A percentile compares a stretch with the other conserved stretches of the same genome.
Conservation (phyloP, 257 asterid species). For the Parsonsia alboflavescens region DNA sequence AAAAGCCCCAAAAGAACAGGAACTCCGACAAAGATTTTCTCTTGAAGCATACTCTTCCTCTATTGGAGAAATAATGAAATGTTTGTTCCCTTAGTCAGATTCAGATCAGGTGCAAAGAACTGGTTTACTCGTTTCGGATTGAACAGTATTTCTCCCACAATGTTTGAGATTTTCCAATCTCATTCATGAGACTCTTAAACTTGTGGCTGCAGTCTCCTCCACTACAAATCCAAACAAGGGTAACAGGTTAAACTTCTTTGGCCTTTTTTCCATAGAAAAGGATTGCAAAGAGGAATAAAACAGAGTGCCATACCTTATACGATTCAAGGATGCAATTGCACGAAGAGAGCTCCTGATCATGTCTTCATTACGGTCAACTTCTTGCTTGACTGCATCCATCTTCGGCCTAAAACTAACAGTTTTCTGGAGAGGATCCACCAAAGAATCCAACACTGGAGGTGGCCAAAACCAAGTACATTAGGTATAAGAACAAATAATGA, state of each 20-base stretch:
- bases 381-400: slow-evolving; percentile 98
- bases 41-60: neutral
- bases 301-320: slow-evolving; percentile 55
- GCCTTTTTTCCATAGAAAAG: neutral
- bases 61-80: neutral
- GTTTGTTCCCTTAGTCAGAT: neutral
- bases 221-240: slow-evolving; percentile 40
- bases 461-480: slow-evolving; percentile 12
- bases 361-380: slow-evolving; percentile 97
- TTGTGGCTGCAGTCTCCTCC: slow-evolving; percentile 96
- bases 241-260: neutral
- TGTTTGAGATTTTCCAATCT: slow-evolving; percentile 54
- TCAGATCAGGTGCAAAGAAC: neutral
- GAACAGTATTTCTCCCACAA: slow-evolving; percentile 80
- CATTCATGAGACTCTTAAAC: slow-evolving; percentile 87
- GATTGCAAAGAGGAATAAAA: neutral
- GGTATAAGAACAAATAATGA: neutral
- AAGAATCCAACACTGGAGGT: slow-evolving; percentile 82
- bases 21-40: neutral
- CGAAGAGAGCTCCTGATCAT: slow-evolving; percentile 98
- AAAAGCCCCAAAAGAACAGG: neutral
- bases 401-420: slow-evolving; percentile 85
- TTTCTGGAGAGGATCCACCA: slow-evolving; percentile 93
- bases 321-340: slow-evolving; percentile 84
- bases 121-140: slow-evolving; percentile 70